Evolutionary conservation across 202 grass and related monocot genomes (phyloP), one percentile per base, ranked within the genome.

Genomic region (Sporobolus alterniflorus): DNA sequence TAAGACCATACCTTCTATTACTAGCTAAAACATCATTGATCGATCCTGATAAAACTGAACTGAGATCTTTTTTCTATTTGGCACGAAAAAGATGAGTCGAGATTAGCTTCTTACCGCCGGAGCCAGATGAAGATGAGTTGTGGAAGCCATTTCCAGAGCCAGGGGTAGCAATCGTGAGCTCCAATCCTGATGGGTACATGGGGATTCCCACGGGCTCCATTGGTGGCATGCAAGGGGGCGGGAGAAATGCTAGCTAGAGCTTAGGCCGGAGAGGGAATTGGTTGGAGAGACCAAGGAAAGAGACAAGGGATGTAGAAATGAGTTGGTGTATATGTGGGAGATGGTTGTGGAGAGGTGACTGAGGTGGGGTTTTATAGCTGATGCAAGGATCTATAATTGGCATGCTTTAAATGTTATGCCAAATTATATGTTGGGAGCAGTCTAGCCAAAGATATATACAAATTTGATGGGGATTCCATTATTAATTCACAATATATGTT

Each of bases 111-210:
- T 30, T 62, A 63, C 29, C 6, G 29, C 15, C 14, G 29, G 6
- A 63, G 60, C 29, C 60, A 0, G 26, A 62, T 18, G 60, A 63
- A 6, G 60, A 83, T 57, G 20, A 74, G 34, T 90, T 66, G 33
- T 78, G 14, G 24, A 73, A 9, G 3, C 69, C 84, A 32, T 63
- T 63, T 63, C 60, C 29, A 63, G 14, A 34, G 30, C 2, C 31
- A 34, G 90, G 87, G 18, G 88, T 76, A n/a, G 84, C 87, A 8
- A 95, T 84, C 87, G 85, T 88, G 78, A 92, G 89, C 24, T 92
- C 85, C 52, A 95, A 83, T 36, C 70, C 68, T 14, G 48, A 80
- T 73, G 65, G 65, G 9, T 59, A 59, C 9, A 63, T 40, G 32
- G 30, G 0, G 11, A 21, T 36, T 14, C 44, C 80, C 6, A 4